Conservation (phyloP, 805 yeast genomes). For the Sporopachydermia quercuum region DNA sequence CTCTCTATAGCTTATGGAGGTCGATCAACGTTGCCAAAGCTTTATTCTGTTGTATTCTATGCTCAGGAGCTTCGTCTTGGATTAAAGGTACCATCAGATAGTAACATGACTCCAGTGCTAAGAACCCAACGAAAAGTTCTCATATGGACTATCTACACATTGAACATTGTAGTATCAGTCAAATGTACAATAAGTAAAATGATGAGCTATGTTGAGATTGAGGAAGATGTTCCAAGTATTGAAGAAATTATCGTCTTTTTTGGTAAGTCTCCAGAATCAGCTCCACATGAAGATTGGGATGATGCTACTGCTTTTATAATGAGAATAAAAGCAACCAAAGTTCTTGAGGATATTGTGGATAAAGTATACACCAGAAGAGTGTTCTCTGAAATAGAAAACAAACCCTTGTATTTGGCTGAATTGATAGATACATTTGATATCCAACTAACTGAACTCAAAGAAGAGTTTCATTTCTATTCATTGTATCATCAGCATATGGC, state of each 20-base stretch:
- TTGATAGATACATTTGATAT: not conserved
- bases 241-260: not conserved
- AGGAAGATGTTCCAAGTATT: not conserved
- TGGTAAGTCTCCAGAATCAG: not conserved
- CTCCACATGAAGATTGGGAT: not conserved
- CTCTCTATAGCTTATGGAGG: not conserved
- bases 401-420: not conserved
- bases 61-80: not conserved
- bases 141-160: not conserved
- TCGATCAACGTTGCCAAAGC: not conserved
- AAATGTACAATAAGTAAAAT: not conserved
- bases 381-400: not conserved
- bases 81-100: not conserved
- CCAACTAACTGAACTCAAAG: not conserved
- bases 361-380: not conserved
- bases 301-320: not conserved
- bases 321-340: not conserved
- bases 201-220: not conserved
- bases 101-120: not conserved
- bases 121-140: not conserved
- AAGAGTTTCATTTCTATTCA: not conserved
- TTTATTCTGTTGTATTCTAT: not conserved
- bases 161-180: not conserved
- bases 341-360: not conserved
- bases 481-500: not conserved